Conservation (phyloP, 768 basidiomycete genomes). For the Scleroderma bovista region DNA sequence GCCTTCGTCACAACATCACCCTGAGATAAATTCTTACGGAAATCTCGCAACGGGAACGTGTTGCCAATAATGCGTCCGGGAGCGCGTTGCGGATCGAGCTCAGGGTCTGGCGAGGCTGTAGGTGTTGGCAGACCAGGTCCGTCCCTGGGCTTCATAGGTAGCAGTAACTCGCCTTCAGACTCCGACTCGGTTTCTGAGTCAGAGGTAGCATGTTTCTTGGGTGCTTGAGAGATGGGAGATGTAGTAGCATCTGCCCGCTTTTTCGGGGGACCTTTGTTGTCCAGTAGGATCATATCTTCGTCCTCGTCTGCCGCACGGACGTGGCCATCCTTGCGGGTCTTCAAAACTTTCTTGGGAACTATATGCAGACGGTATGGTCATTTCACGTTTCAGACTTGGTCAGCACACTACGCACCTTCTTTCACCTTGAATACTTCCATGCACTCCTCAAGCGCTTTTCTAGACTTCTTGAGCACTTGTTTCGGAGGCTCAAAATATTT, state of each 20-base stretch:
- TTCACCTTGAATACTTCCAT: slow-evolving; percentile 70
- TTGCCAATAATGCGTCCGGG: slow-evolving; percentile 74
- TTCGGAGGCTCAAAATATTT: slow-evolving; percentile 82
- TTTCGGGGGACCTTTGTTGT: slow-evolving; percentile 19
- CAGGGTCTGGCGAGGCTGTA: slow-evolving; percentile 42
- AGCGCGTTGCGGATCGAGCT: slow-evolving; percentile 47
- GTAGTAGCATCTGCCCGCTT: slow-evolving; percentile 9
- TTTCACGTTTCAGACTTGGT: too few species aligned
- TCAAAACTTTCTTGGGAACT: slow-evolving; percentile 62
- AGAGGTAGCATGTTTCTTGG: slow-evolving; percentile 12
- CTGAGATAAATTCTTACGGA: slow-evolving; percentile 58
- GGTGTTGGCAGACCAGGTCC: slow-evolving; percentile 44
- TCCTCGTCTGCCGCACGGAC: slow-evolving; percentile 54
- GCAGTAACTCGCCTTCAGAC: slow-evolving; percentile 24
- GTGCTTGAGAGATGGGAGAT: slow-evolving; percentile 4
- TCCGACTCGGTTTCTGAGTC: slow-evolving; percentile 52
- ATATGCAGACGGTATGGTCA: neutral
- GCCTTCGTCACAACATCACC: slow-evolving; percentile 85
- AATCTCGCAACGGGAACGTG: slow-evolving; percentile 72
- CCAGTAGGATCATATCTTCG: slow-evolving; percentile 56
- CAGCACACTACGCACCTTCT: slow-evolving; percentile 44
- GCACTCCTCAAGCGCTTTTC: slow-evolving; percentile 52
- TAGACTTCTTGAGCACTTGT: slow-evolving; percentile 56
- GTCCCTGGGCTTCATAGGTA: slow-evolving; percentile 9
- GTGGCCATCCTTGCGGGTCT: slow-evolving; percentile 57